These are phyloP conservation scores for Leccinum ochraceum DNA, from an alignment of 768 basidiomycete species.

Conservation along the genomic window DNA sequence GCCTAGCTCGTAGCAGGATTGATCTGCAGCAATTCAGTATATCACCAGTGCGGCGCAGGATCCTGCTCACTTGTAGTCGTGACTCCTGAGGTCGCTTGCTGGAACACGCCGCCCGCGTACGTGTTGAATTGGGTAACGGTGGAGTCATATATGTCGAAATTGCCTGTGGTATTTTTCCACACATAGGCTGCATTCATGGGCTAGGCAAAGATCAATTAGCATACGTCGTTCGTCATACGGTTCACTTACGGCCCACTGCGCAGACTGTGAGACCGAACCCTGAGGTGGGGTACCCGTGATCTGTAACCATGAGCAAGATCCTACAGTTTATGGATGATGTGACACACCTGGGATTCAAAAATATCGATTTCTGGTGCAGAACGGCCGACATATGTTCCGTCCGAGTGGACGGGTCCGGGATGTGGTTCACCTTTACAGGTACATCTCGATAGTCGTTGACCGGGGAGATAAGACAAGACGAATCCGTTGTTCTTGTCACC, in stretches of 20 bases:
- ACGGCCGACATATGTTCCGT: conserved; percentile 81
- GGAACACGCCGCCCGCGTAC: conserved; percentile 76
- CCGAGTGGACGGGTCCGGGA: conserved; percentile 77
- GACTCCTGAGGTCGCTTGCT: conserved; percentile 80
- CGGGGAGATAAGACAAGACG: conserved; percentile 79
- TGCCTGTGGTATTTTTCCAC: conserved; percentile 67
- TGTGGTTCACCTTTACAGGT: conserved; percentile 86
- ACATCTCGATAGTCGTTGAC: conserved; percentile 85
- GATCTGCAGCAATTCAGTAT: conserved; percentile 44
- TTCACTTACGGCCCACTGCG: conserved; percentile 71
- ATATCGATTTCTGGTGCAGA: conserved; percentile 90
- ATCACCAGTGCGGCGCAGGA: neutral
- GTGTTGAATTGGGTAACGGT: conserved; percentile 55
- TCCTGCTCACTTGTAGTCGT: conserved; percentile 53
- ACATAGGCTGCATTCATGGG: conserved; percentile 76
- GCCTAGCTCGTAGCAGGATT: conserved; percentile 60
- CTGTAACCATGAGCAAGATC: conserved; percentile 29
- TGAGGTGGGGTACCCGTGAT: conserved; percentile 36
- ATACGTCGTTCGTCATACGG: neutral
- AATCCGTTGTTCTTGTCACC: conserved; percentile 58
- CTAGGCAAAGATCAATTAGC: conserved; percentile 36
- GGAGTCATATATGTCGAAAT: conserved; percentile 55
- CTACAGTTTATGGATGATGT: neutral
- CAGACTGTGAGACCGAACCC: conserved; percentile 80
- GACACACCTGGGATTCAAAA: conserved; percentile 74